Evolutionary conservation across 2,329 filamentous ascomycete genomes (phyloP).

Genomic region (Fusarium stilboides): DNA sequence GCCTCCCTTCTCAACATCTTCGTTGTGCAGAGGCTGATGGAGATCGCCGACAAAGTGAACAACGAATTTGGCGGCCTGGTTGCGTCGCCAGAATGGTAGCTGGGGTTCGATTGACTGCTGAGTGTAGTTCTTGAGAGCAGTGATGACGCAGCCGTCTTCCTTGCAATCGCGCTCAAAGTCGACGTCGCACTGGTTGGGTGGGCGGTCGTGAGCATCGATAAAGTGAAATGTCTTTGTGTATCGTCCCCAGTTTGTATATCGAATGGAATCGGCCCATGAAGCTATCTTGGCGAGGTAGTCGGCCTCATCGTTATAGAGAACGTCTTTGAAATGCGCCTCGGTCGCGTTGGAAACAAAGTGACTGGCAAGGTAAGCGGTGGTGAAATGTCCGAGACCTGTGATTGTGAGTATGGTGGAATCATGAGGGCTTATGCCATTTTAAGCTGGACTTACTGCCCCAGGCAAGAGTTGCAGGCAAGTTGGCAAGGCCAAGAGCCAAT

Average conservation of each 20-base stretch:
- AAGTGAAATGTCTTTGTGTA: conserved; percentile 77
- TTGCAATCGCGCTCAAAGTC: conserved; percentile 75
- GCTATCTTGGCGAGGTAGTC: conserved; percentile 75
- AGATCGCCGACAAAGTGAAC: conserved; percentile 80
- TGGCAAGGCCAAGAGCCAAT: conserved; percentile 52
- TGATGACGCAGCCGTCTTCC: conserved; percentile 73
- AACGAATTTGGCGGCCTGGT: conserved; percentile 76
- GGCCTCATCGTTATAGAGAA: conserved; percentile 68
- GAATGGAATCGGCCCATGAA: conserved; percentile 77
- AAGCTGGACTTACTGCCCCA: conserved; percentile 60
- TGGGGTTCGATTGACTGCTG: conserved; percentile 64
- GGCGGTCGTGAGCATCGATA: conserved; percentile 77
- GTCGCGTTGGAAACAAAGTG: conserved; percentile 72
- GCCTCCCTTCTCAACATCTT: conserved; percentile 75
- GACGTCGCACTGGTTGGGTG: conserved; percentile 71
- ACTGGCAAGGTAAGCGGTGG: conserved; percentile 74
- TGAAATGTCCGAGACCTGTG: conserved; percentile 74
- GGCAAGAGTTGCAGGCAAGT: conserved; percentile 55
- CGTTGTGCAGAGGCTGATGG: conserved; percentile 78
- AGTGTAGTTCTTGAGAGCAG: conserved; percentile 74
- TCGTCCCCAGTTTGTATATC: conserved; percentile 74
- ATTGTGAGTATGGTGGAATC: conserved; percentile 25
- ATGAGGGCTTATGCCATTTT: conserved; percentile 1
- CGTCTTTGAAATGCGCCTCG: conserved; percentile 68
- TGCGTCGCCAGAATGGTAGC: conserved; percentile 63